These are phyloP conservation scores for Ceratocystis harringtonii DNA, from an alignment of 2,329 filamentous ascomycete species.

Conservation along the genomic window DNA sequence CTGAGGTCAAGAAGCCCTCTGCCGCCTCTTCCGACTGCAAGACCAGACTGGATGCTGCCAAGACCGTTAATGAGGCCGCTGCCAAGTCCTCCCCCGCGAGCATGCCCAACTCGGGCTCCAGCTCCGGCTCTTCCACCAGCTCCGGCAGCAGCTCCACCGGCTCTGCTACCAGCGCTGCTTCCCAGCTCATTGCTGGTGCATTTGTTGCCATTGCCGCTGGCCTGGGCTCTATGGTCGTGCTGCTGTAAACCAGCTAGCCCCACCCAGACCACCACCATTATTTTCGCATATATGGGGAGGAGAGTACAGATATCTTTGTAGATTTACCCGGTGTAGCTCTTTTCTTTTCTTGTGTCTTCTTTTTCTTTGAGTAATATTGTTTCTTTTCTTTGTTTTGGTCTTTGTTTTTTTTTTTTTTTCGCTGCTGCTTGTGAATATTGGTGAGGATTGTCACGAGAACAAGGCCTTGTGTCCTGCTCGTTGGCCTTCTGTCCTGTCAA, in stretches of 20 bases:
- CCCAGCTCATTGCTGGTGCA: conserved; percentile 2
- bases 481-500: conserved; percentile 2
- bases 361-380: conserved; percentile 10
- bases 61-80: conserved; percentile 36
- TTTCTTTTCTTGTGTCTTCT: conserved; percentile 5
- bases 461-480: not conserved
- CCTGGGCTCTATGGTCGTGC: conserved; percentile 7
- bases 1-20: conserved; percentile 36
- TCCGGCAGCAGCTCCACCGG: not conserved
- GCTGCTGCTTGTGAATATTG: not conserved
- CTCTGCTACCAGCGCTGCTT: conserved; percentile 4
- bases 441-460: not conserved
- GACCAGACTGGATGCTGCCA: conserved; percentile 46
- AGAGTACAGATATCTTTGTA: not conserved
- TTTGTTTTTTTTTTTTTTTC: not conserved
- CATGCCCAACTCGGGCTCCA: conserved; percentile 4
- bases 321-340: conserved; percentile 1
- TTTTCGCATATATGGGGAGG: not conserved
- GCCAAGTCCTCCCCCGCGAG: conserved; percentile 22
- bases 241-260: conserved; percentile 7
- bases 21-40: conserved; percentile 39
- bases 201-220: conserved; percentile 8
- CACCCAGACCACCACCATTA: not conserved
- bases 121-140: not conserved
- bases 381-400: conserved; percentile 6